Evolutionary conservation across 1,139 yeast species (phyloP).

Genomic region (Suhomyces terraborum): DNA sequence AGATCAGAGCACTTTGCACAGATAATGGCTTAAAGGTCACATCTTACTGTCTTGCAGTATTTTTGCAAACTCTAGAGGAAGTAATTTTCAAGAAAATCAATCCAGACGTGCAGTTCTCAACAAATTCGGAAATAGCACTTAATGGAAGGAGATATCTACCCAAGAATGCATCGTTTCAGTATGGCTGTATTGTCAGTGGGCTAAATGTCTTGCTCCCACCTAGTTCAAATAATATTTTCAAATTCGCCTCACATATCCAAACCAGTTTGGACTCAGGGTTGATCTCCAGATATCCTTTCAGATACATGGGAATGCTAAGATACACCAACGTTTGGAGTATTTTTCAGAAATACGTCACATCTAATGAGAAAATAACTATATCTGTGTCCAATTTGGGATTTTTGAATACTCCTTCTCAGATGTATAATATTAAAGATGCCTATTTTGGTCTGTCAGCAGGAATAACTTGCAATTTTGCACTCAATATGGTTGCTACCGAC

Average conservation of each 20-base stretch:
- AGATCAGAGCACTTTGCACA: constrained; percentile 11
- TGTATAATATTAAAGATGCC: constrained; percentile 7
- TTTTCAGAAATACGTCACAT: constrained; percentile 13
- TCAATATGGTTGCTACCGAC: constrained; percentile 6
- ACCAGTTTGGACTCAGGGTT: neutral
- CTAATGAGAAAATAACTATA: constrained; percentile 15
- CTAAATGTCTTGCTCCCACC: constrained; percentile 19
- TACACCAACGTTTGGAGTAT: constrained; percentile 19
- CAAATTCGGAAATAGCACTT: constrained; percentile 15
- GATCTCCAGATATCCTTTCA: neutral
- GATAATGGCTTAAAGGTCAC: constrained; percentile 15
- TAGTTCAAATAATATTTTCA: constrained; percentile 11
- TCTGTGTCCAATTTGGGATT: constrained; percentile 28
- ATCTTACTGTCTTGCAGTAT: constrained; percentile 15
- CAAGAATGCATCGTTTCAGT: constrained; percentile 17
- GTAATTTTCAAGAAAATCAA: constrained; percentile 1
- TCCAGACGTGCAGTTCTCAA: constrained; percentile 11
- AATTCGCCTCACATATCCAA: constrained; percentile 1
- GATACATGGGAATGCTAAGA: constrained; percentile 17
- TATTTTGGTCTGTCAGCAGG: constrained; percentile 7
- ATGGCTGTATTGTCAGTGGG: constrained; percentile 27
- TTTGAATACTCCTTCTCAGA: constrained; percentile 8
- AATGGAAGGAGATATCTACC: constrained; percentile 19
- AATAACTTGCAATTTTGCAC: constrained; percentile 3
- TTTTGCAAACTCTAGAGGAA: constrained; percentile 13